These are phyloP conservation scores for Amanita polypyramis DNA, from an alignment of 768 basidiomycete species.

Conservation along the genomic window DNA sequence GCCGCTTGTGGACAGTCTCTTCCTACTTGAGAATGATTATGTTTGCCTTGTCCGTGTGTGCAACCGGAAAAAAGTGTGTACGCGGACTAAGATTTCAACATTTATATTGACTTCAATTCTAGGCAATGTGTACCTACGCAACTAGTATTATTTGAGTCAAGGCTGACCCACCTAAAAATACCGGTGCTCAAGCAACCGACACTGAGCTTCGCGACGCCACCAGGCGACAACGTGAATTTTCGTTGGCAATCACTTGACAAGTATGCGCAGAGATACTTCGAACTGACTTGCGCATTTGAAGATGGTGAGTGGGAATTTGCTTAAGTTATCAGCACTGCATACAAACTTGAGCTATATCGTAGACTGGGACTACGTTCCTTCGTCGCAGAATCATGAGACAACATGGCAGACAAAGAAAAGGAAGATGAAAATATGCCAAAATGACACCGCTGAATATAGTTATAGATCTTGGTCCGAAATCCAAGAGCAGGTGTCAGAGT, in stretches of 20 bases:
- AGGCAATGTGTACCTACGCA: neutral
- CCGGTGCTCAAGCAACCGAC: conserved; percentile 30
- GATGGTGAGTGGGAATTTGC: conserved; percentile 18
- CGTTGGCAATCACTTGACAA: conserved; percentile 24
- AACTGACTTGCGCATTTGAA: conserved; percentile 29
- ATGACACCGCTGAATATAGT: neutral
- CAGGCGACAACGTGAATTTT: conserved; percentile 1
- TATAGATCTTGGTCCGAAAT: neutral
- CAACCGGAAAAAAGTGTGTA: conserved; percentile 10
- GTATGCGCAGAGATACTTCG: conserved; percentile 41
- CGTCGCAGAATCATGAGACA: neutral
- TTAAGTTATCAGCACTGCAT: neutral
- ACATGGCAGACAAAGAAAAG: conserved; percentile 3
- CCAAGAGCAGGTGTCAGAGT: neutral
- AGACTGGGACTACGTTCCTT: neutral
- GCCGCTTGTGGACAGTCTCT: conserved; percentile 15
- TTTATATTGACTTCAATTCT: neutral
- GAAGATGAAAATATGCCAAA: neutral
- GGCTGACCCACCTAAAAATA: conserved; percentile 30
- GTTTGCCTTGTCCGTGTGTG: conserved; percentile 14
- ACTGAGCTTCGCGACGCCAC: neutral
- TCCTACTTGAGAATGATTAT: conserved; percentile 16
- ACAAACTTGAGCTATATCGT: neutral
- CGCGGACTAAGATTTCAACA: neutral
- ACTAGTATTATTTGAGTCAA: conserved; percentile 46